These are phyloP conservation scores for Flammula alnicola DNA, from an alignment of 1,284 basidiomycete species.

Conservation along the genomic window DNA sequence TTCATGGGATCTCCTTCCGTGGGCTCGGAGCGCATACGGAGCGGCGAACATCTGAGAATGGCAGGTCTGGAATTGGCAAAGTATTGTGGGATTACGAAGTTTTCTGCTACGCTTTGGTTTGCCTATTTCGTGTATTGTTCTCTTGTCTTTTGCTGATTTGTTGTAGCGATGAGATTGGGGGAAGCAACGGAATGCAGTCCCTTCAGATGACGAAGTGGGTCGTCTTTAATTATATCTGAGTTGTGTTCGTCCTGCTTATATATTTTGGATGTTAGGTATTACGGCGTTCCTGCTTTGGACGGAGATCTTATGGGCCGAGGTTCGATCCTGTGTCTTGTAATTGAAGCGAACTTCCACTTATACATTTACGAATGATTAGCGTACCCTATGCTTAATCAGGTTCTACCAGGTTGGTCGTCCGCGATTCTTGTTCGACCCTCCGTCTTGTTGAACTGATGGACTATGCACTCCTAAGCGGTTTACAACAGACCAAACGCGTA, in stretches of 20 bases:
- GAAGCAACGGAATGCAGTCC: slow-evolving; percentile 57
- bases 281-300: slow-evolving; percentile 45
- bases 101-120: slow-evolving; percentile 41
- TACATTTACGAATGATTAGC: too few species aligned
- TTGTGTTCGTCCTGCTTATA: background rate
- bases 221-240: background rate
- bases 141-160: slow-evolving; percentile 3
- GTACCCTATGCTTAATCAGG: slow-evolving; percentile 30
- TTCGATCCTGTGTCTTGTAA: too few species aligned
- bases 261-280: slow-evolving; percentile 22
- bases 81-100: slow-evolving; percentile 41
- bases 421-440: too few species aligned
- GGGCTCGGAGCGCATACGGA: slow-evolving; percentile 28
- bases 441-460: too few species aligned
- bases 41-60: slow-evolving; percentile 39
- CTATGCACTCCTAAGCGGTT: too few species aligned
- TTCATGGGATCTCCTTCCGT: slow-evolving; percentile 51
- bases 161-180: slow-evolving; percentile 55
- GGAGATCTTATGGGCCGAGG: slow-evolving; percentile 56
- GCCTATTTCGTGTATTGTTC: slow-evolving; percentile 3
- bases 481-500: slow-evolving; percentile 37
- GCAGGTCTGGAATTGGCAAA: slow-evolving; percentile 34
- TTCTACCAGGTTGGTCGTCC: slow-evolving; percentile 35
- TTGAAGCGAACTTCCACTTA: too few species aligned
- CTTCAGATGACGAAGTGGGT: slow-evolving; percentile 44